Base-by-base conservation (phyloP, 2,329 filamentous ascomycete species). In the Lecanicillium sp. region DNA sequence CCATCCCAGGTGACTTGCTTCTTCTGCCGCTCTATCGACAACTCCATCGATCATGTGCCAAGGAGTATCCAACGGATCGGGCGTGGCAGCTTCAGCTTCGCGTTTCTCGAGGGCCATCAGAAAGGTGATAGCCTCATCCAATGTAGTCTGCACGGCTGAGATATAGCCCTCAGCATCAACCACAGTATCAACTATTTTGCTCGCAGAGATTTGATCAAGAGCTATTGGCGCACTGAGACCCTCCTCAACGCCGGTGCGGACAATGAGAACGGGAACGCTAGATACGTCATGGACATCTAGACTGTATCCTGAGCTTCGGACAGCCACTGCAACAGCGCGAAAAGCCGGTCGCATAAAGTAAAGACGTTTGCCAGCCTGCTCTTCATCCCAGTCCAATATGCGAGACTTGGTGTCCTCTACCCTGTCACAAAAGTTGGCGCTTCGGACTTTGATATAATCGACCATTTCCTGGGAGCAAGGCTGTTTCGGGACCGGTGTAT, bases 191-290 rank as follows among this genome's bases (percentile, higher is more conserved):
- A 9, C 12, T 19, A n/a, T 19, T 0, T 27, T 15, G 19, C 20
- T 9, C 15, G 22, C 29, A 2, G 20, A 12, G 12, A 33, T 15
- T 15, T 13, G 9, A 3, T 32, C 29, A 5, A 33, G 29, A 11
- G 13, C 14, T 3, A 38, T 13, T 4, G 20, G n/a, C 9, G 18
- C 29, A 22, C 36, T 38, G 11, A 33, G 20, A 13, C 8, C 13
- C 9, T 38, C 20, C 9, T 38, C 37, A 9, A 33, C 19, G 37
- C 37, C 30, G 6, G 30, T 33, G 29, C 20, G 20, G 15, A 20
- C 13, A 1, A 33, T 28, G 2, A 15, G 15, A 19, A 33, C 36
- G 9, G 7, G 30, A 2, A 38, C 19, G 6, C 19, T 33, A 8
- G 30, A n/a, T 15, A 38, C 13, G 6, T 25, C 7, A 8, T 38